Conservation (phyloP, 805 yeast species). For the Groenewaldozyma tartarivorans region DNA sequence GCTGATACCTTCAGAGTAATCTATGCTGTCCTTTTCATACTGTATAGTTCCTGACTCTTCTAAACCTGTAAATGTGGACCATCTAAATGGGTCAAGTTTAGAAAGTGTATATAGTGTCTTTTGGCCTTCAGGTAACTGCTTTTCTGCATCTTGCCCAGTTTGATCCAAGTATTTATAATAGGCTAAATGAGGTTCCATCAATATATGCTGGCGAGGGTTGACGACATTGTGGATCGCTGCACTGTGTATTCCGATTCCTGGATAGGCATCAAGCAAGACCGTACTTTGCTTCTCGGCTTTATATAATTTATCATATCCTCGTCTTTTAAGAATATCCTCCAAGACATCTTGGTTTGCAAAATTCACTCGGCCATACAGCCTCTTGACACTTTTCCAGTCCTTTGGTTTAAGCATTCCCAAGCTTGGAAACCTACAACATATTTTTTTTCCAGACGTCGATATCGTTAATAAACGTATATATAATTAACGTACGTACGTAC, state of each 20-base stretch:
- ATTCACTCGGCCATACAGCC: conserved; percentile 20
- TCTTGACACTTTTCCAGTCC: conserved; percentile 3
- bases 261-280: conserved; percentile 28
- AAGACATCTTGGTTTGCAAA: conserved; percentile 20
- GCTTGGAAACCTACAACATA: too few relatives aligned
- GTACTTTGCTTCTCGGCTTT: conserved; percentile 22
- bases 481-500: too few relatives aligned
- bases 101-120: conserved; percentile 18
- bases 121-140: conserved; percentile 4
- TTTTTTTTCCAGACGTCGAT: too few relatives aligned
- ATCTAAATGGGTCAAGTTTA: conserved; percentile 50
- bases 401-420: too few relatives aligned
- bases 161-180: conserved; percentile 19
- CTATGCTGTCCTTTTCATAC: conserved; percentile 17
- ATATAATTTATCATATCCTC: conserved; percentile 33
- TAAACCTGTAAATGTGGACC: conserved; percentile 49
- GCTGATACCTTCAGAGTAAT: conserved; percentile 35
- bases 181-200: conserved; percentile 44
- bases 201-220: conserved; percentile 52
- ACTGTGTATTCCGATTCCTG: conserved; percentile 51
- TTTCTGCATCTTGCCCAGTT: not conserved
- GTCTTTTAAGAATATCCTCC: conserved; percentile 36
- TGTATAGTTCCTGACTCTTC: conserved; percentile 36
- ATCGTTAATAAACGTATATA: too few relatives aligned
- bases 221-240: conserved; percentile 50